Evolutionary conservation across 192 early-diverging fungal species (phyloP).

Genomic region (Coemansia sp.): DNA sequence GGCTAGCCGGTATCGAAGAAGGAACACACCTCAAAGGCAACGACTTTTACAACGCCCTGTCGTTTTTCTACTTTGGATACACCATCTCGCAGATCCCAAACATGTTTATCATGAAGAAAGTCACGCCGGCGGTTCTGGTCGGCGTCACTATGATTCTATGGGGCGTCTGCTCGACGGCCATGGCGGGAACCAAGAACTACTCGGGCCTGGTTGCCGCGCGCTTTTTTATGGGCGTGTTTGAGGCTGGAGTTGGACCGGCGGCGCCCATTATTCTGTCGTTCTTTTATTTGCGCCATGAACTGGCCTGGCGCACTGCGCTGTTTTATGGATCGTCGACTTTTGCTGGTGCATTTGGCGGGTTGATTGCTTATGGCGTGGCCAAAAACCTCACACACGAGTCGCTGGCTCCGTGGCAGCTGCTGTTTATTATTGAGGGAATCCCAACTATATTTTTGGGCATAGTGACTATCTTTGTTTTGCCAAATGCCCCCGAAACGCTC

Average conservation of each 20-base stretch:
- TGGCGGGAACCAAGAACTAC: constrained; percentile 57
- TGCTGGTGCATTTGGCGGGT: constrained; percentile 74
- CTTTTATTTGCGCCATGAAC: constrained; percentile 69
- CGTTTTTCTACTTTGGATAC: constrained; percentile 60
- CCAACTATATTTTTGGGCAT: constrained; percentile 64
- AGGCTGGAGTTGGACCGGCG: constrained; percentile 74
- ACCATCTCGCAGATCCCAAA: constrained; percentile 78
- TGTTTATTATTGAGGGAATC: constrained; percentile 71
- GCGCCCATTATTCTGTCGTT: constrained; percentile 69
- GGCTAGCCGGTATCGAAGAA: constrained; percentile 53
- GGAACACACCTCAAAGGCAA: constrained; percentile 55
- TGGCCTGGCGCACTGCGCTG: constrained; percentile 63
- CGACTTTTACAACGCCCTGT: constrained; percentile 51
- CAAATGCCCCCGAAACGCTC: constrained; percentile 56
- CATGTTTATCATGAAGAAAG: constrained; percentile 69
- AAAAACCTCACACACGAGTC: constrained; percentile 55
- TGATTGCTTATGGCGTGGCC: constrained; percentile 67
- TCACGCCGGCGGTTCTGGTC: constrained; percentile 63
- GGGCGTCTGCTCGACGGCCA: constrained; percentile 66
- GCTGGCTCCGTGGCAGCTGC: constrained; percentile 67
- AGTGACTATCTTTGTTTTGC: constrained; percentile 56
- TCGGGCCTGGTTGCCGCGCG: constrained; percentile 37
- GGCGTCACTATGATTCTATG: constrained; percentile 66
- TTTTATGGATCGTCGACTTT: constrained; percentile 70
- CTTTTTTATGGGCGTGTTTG: constrained; percentile 58